Base-by-base conservation (phyloP, 192 early-diverging fungal species). In the Allomyces arbusculus region DNA sequence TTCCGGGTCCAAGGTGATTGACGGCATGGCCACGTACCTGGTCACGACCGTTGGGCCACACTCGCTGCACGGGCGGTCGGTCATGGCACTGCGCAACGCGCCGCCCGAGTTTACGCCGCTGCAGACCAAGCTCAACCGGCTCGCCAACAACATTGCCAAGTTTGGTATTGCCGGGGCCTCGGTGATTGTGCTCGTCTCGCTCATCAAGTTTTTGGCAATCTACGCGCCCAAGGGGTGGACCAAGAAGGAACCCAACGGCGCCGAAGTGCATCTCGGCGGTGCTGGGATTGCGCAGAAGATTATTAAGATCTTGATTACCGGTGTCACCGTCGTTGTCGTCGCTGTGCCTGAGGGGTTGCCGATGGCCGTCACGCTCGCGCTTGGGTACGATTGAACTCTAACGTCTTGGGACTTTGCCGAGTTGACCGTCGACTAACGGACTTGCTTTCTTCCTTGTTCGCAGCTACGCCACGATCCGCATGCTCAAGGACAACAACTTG, bases 121-220 rank as follows among this genome's bases (percentile, higher is more conserved):
- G 61, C 95, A 98, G 79, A 66, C 76, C 64, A 95, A 96, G 76
- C 84, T 98, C 22, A 86, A 88, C 43, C 73, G 77, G 44, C 78
- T 98, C 23, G 92, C 93, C 11, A 91, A 98, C 72, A 79, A 87
- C 71, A 98, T 98, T 72, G 93, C 91, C 68, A 94, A 93, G 75
- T 84, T 92, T 72, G 95, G 92, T 61, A 80, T 89, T 72, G 82
- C 79, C 65, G 85, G 84, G 66, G 88, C 93, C 14, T 66, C 88
- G n/a, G 67, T 86, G 45, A 89, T 98, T 83, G 76, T 98, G 61
- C 68, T 94, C n/a, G 43, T 67, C 43, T 66, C 82, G 16, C 24
- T 76, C 8, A 75, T 79, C 33, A 64, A 72, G 8, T 82, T 78
- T 71, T 69, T 75, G 24, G 55, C 74, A 45, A 9, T 67, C 8